These are phyloP conservation scores for Rhododendron williamsianum DNA, from an alignment of 148 eudicot genomes.

Conservation along the genomic window DNA sequence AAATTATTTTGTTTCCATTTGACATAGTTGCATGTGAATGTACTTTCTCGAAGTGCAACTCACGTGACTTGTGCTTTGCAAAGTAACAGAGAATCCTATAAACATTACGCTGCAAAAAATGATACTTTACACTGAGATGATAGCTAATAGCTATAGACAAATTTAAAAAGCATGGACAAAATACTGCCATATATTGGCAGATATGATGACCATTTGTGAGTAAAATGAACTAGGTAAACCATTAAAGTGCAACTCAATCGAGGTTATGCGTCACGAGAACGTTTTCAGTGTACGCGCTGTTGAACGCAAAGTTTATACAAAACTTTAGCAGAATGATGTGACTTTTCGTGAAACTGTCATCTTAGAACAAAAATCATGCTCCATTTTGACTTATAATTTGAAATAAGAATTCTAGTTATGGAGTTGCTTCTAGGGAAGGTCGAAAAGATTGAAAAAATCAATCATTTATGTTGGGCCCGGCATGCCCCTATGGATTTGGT, in stretches of 20 bases:
- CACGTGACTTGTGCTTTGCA: constrained; percentile 42
- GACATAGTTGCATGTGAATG: constrained; percentile 51
- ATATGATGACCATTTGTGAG: not conserved
- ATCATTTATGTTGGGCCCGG: not conserved
- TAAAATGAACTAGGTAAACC: not conserved
- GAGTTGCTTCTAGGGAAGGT: not conserved
- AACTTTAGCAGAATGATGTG: no score
- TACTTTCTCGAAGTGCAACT: constrained; percentile 50
- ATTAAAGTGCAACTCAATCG: not conserved
- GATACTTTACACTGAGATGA: not conserved
- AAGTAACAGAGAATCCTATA: constrained; percentile 23
- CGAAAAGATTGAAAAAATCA: not conserved
- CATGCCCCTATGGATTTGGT: no score
- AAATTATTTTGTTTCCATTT: constrained; percentile 30
- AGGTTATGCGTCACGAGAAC: not conserved
- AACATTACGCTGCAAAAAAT: not conserved
- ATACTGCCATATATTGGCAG: not conserved
- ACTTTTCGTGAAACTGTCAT: not conserved
- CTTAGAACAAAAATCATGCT: not conserved
- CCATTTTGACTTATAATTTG: not conserved
- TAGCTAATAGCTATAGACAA: not conserved
- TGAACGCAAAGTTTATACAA: not conserved
- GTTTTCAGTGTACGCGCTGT: not conserved
- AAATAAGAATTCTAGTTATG: not conserved
- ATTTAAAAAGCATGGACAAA: not conserved